A percentile compares a stretch with the other conserved stretches of the same genome.
Conservation (phyloP, 441 rosid genomes). For the Mallotus japonicus region DNA sequence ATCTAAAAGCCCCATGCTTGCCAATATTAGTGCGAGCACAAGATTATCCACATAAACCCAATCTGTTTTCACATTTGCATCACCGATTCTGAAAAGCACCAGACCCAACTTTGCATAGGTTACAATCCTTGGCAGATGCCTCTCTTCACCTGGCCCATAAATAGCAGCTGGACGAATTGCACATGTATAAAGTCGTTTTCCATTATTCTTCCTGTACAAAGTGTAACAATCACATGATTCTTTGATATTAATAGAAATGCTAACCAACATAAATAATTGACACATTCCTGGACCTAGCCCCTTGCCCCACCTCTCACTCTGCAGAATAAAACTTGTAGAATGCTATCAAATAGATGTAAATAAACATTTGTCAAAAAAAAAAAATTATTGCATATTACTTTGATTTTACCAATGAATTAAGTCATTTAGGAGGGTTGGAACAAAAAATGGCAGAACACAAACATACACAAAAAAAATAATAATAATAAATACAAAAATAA, state of each 20-base stretch:
- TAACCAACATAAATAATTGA: not conserved
- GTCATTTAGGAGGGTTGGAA: not conserved
- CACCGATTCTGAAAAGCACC: constrained; percentile 64
- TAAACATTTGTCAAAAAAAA: not conserved
- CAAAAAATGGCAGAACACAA: not conserved
- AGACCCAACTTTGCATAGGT: constrained; percentile 71
- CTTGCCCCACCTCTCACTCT: too few species aligned
- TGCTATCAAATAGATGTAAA: not conserved
- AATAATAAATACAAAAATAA: too few species aligned
- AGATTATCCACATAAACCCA: constrained; percentile 92
- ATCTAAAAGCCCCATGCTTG: constrained; percentile 92
- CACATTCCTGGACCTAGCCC: not conserved
- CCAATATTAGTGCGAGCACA: constrained; percentile 72
- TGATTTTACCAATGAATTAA: not conserved
- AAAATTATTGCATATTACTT: not conserved
- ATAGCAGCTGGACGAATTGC: constrained; percentile 93
- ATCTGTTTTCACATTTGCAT: constrained; percentile 66
- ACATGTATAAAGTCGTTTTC: constrained; percentile 69
- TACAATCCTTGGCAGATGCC: constrained; percentile 87
- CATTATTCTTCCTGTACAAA: constrained; percentile 42
- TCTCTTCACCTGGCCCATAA: constrained; percentile 93
- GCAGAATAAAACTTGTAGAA: not conserved
- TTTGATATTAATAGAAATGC: not conserved
- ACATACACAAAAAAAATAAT: not conserved
- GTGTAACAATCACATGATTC: constrained; percentile 10